Evolutionary conservation across 768 basidiomycete species (phyloP), one percentile per base, ranked within the genome.

Genomic region (Podaxis pistillaris): DNA sequence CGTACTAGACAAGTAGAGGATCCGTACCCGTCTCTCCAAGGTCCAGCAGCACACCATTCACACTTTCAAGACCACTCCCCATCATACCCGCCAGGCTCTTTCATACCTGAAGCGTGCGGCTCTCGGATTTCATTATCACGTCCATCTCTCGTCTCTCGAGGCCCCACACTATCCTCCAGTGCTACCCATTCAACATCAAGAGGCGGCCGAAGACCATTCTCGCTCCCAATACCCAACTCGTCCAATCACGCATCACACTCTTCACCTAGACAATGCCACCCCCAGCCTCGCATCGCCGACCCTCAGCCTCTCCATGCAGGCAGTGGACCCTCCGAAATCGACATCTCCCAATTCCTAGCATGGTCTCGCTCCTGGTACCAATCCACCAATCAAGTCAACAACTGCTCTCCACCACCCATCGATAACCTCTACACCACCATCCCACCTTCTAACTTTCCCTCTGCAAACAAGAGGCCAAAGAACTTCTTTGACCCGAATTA

Each of bases 351-450:
- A 40, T 89, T 89, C 70, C 87, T 88, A 13, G 75, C 81, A 15
- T 89, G 85, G 83, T 83, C 88, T 26, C 78, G 82, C 28, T 76
- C 76, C 13, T 90, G 87, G 88, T 89, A 89, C 68, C 73, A 78
- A 51, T 56, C 71, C 4, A 68, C 69, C 53, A 65, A 63, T 40
- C 54, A 57, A 47, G 41, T 53, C 26, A 52, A 55, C 24, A 53
- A 55, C 36, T 63, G 60, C 12, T 62, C 64, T 22, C 53, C 65
- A 30, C 61, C 68, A 62, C 68, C 68, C 54, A 28, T 67, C 56
- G 66, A 68, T 33, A 65, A 69, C 24, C 71, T 74, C 15, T 71
- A 75, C 57, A 65, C 54, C n/a, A 30, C 61, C 17, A 58, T 51
- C 22, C 60, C 68, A 36, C 67, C 68, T 7, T 71, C 73, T 7